These are phyloP conservation scores for Acmispon strigosus DNA, from an alignment of 306 rosid species.

Conservation along the genomic window DNA sequence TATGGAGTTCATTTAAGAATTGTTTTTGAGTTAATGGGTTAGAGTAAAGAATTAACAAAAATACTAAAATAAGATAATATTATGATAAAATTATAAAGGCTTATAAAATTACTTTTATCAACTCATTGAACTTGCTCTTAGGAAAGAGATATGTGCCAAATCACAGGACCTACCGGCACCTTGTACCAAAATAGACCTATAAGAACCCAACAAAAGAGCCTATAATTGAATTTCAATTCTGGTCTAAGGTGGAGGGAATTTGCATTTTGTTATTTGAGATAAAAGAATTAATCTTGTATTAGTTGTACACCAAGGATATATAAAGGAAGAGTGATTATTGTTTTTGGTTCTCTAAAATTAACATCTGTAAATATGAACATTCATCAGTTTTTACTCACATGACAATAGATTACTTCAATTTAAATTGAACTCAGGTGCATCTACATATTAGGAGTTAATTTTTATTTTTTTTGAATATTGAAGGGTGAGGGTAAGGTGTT, in stretches of 20 bases:
- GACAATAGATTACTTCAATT: neutral
- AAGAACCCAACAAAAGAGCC: conserved; percentile 1
- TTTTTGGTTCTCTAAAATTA: neutral
- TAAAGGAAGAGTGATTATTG: neutral
- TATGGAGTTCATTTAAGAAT: no score
- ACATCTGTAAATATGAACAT: neutral
- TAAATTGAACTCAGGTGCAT: neutral
- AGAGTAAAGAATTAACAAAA: no score
- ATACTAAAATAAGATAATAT: no score
- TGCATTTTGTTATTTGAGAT: neutral
- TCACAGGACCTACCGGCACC: neutral
- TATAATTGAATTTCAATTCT: neutral
- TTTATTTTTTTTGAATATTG: no score
- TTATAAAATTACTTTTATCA: no score
- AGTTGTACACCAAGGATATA: no score
- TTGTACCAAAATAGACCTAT: neutral
- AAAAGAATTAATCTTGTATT: neutral
- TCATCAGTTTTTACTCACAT: no score
- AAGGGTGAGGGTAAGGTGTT: conserved; percentile 19
- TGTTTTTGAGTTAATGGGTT: no score
- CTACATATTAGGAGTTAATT: neutral
- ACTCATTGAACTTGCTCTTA: no score
- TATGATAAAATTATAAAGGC: no score
- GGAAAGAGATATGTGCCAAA: conserved; percentile 3
- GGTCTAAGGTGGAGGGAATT: neutral